phyloP scores from a whole-genome alignment of 352 stramenopile genomes.

The Globisporangium lucens region DNA sequence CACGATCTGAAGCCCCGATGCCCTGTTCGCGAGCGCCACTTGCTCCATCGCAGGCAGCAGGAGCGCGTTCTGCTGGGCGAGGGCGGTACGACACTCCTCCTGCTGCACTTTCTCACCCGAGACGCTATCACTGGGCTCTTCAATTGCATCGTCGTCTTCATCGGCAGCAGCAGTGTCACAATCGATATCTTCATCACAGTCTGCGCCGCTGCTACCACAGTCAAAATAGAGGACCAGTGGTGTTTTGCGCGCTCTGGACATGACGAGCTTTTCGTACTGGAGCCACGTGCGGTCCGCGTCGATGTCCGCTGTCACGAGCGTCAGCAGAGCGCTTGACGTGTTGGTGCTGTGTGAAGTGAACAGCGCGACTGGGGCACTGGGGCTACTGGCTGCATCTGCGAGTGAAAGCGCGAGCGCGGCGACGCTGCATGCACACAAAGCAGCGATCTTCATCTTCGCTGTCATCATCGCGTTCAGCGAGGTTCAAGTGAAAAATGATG shows the following conservation, averaged over 20 bases:
- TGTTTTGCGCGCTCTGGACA: neutral
- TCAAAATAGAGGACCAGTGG: conserved; percentile 13
- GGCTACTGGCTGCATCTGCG: neutral
- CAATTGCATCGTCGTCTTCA: neutral
- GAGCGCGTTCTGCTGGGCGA: neutral
- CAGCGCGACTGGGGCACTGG: neutral
- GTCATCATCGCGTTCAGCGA: no score
- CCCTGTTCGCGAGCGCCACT: neutral
- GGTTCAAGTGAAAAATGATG: no score
- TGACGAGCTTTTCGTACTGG: conserved; percentile 12
- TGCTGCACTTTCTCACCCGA: neutral
- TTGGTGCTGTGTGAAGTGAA: neutral
- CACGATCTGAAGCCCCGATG: conserved; percentile 17
- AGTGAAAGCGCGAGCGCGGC: neutral
- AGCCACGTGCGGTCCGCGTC: conserved; percentile 1
- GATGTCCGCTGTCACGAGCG: neutral
- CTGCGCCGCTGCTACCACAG: neutral
- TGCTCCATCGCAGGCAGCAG: neutral
- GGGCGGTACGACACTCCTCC: neutral
- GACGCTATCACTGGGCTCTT: neutral
- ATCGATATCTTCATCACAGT: neutral
- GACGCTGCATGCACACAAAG: neutral
- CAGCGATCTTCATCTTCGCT: neutral
- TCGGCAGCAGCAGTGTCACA: neutral
- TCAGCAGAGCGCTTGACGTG: neutral